Evolutionary conservation across 257 asterid genomes (phyloP).

Genomic region (Primulina tabacum): DNA sequence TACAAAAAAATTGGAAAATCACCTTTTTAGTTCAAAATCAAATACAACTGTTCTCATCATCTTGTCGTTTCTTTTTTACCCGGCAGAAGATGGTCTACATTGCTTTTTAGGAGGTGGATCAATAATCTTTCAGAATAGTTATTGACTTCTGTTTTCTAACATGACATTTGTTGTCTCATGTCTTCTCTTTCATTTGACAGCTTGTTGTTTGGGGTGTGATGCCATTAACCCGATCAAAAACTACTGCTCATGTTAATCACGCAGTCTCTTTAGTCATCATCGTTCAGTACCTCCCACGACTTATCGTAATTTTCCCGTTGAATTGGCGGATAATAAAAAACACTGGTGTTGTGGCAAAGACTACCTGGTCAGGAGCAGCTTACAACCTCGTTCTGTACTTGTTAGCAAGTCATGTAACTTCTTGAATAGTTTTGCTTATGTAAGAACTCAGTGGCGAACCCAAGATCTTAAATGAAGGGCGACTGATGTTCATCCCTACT

Average conservation of each 20-base stretch:
- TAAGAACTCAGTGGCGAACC: not conserved
- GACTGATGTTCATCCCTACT: not conserved
- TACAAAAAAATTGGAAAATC: too few species aligned
- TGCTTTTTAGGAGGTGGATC: not conserved
- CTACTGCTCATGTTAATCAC: slow-evolving; percentile 59
- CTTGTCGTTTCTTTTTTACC: not conserved
- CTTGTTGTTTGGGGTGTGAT: slow-evolving; percentile 63
- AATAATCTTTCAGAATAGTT: not conserved
- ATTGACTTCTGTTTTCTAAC: not conserved
- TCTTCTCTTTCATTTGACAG: slow-evolving; percentile 37
- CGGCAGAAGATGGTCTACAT: not conserved
- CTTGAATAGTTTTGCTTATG: not conserved
- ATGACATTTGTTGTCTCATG: slow-evolving; percentile 1
- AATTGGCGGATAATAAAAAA: slow-evolving; percentile 59
- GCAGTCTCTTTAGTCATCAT: slow-evolving; percentile 66
- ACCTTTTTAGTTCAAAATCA: too few species aligned
- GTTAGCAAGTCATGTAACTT: slow-evolving; percentile 82
- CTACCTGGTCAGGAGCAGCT: slow-evolving; percentile 94
- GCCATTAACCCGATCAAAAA: slow-evolving; percentile 40
- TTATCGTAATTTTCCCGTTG: slow-evolving; percentile 69
- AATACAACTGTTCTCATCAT: not conserved
- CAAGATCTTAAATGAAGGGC: not conserved
- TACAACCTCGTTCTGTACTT: slow-evolving; percentile 74
- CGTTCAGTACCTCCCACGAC: slow-evolving; percentile 76
- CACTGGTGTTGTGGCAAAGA: slow-evolving; percentile 80